These are phyloP conservation scores for Scheffersomyces quercinus DNA, from an alignment of 1,139 yeast species.

Conservation along the genomic window DNA sequence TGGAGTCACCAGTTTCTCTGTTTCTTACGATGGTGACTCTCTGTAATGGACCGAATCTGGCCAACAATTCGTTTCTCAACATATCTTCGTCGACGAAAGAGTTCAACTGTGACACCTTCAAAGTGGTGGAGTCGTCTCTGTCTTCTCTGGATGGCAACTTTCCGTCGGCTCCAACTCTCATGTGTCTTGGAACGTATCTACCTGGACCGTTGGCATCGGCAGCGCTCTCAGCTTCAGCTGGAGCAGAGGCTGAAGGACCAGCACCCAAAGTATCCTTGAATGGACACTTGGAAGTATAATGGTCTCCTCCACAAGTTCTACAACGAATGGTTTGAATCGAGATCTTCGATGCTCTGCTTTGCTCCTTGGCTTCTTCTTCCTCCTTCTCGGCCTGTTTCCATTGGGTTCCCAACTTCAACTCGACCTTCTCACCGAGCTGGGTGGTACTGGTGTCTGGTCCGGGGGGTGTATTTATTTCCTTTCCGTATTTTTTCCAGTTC, in stretches of 20 bases:
- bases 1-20: slow-evolving; percentile 90
- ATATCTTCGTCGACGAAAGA: slow-evolving; percentile 81
- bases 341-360: slow-evolving; percentile 26
- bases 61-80: slow-evolving; percentile 71
- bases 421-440: slow-evolving; percentile 84
- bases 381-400: slow-evolving; percentile 68
- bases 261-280: slow-evolving; percentile 85
- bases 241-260: slow-evolving; percentile 34
- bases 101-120: slow-evolving; percentile 90
- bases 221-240: slow-evolving; percentile 32
- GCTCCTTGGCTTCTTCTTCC: slow-evolving; percentile 61
- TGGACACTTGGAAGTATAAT: slow-evolving; percentile 95
- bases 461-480: slow-evolving; percentile 70
- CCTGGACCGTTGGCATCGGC: slow-evolving; percentile 36
- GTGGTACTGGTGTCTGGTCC: slow-evolving; percentile 91
- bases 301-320: slow-evolving; percentile 93
- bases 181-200: slow-evolving; percentile 78
- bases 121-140: slow-evolving; percentile 84
- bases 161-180: slow-evolving; percentile 63
- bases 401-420: slow-evolving; percentile 64
- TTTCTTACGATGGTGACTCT: slow-evolving; percentile 87
- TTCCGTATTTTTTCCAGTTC: slow-evolving; percentile 82
- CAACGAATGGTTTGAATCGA: slow-evolving; percentile 56
- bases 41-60: slow-evolving; percentile 69
- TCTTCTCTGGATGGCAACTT: slow-evolving; percentile 55